Conservation (phyloP, 1,284 basidiomycete genomes). For the Leccinum pachyderme region DNA sequence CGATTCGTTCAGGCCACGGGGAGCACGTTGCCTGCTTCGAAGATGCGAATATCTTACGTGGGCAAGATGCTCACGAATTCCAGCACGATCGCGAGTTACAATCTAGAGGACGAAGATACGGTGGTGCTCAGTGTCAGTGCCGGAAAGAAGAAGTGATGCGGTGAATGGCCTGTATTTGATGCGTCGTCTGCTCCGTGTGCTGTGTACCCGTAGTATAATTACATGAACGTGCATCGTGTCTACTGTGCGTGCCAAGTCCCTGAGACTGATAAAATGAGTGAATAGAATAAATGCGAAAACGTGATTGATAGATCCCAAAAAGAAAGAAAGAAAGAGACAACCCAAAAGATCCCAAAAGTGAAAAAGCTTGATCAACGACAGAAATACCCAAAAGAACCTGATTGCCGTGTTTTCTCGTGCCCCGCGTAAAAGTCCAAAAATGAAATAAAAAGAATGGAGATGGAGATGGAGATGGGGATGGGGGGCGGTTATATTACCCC, state of each 20-base stretch:
- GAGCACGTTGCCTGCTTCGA: constrained; percentile 72
- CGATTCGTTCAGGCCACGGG: constrained; percentile 77
- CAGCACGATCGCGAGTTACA: constrained; percentile 80
- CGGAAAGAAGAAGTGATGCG: constrained; percentile 65
- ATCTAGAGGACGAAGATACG: constrained; percentile 85
- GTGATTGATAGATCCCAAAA: constrained; percentile 15
- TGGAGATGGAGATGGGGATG: not conserved
- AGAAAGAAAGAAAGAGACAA: not conserved
- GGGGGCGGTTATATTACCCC: not conserved
- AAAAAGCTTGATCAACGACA: constrained; percentile 2
- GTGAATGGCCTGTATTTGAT: constrained; percentile 4
- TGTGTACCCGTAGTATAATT: constrained; percentile 11
- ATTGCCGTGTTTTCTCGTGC: not conserved
- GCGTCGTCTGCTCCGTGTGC: not conserved
- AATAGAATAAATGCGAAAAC: constrained; percentile 16
- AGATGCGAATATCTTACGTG: constrained; percentile 73
- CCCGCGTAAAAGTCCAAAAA: constrained; percentile 25
- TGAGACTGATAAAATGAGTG: constrained; percentile 17
- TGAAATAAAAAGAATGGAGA: constrained; percentile 5
- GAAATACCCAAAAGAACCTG: constrained; percentile 5
- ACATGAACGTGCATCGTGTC: constrained; percentile 18
- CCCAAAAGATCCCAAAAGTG: constrained; percentile 11
- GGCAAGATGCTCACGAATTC: constrained; percentile 86
- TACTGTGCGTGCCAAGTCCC: constrained; percentile 4
- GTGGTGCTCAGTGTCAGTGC: constrained; percentile 76